Evolutionary conservation across 78 protist genomes (phyloP).

Genomic region (Diacronema lutheri): DNA sequence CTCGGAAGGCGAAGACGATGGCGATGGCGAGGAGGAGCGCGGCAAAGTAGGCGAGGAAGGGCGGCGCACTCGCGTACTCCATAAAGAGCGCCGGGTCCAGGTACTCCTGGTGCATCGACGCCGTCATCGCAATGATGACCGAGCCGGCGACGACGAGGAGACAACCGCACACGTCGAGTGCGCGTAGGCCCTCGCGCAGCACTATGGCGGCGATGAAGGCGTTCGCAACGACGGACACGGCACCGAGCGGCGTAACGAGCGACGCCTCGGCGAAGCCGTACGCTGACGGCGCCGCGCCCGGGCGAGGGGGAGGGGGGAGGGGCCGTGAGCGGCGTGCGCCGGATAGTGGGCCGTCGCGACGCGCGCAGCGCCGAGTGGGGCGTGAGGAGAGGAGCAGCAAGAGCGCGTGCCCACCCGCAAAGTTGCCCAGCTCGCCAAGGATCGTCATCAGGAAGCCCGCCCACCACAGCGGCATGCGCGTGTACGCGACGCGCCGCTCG

Average conservation of each 20-base stretch:
- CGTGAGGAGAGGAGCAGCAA: too few species aligned
- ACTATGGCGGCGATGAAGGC: constrained; percentile 20
- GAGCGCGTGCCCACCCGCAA: too few species aligned
- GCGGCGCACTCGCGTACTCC: background rate
- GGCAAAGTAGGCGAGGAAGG: background rate
- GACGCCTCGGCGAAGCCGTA: constrained; percentile 32
- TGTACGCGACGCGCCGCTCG: background rate
- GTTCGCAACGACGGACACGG: background rate
- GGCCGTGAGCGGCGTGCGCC: too few species aligned
- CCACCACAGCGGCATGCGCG: background rate
- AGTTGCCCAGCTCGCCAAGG: constrained; percentile 32
- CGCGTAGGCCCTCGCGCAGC: constrained; percentile 11
- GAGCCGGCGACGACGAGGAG: background rate
- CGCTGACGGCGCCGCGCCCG: too few species aligned
- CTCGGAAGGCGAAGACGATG: background rate
- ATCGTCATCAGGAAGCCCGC: background rate
- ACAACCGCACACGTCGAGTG: background rate
- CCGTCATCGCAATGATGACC: background rate
- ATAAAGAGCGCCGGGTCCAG: background rate
- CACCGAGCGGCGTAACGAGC: constrained; percentile 26
- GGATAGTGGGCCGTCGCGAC: too few species aligned
- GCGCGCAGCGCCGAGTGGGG: too few species aligned
- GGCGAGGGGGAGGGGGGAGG: too few species aligned
- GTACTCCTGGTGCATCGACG: background rate
- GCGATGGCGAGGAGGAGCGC: background rate